These are phyloP conservation scores for Colletotrichum falcatum DNA, from an alignment of 2,329 filamentous ascomycete genomes.

Conservation along the genomic window DNA sequence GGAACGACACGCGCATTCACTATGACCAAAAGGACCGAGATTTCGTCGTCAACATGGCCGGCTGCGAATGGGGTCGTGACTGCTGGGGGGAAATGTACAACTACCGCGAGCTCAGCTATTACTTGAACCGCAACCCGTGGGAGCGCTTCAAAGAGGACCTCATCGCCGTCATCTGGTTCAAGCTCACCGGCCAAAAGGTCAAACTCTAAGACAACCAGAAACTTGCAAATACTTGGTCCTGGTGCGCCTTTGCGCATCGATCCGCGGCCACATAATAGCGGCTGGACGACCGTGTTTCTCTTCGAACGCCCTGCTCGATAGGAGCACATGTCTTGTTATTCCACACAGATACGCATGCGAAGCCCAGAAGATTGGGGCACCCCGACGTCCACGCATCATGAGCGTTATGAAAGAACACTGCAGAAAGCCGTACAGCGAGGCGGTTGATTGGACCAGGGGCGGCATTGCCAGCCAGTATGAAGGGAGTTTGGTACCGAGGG, in stretches of 20 bases:
- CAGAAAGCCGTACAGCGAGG: conserved; percentile 9
- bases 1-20: conserved; percentile 82
- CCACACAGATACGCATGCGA: conserved; percentile 35
- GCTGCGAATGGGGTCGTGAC: conserved; percentile 95
- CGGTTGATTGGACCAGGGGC: conserved; percentile 11
- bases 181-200: conserved; percentile 71
- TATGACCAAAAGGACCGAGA: conserved; percentile 88
- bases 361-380: conserved; percentile 15
- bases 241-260: conserved; percentile 30
- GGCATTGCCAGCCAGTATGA: conserved; percentile 19
- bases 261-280: conserved; percentile 31
- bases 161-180: conserved; percentile 70
- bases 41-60: conserved; percentile 98
- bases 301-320: conserved; percentile 34
- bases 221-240: conserved; percentile 13
- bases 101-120: conserved; percentile 91
- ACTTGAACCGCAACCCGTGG: conserved; percentile 86
- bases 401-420: conserved; percentile 32
- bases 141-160: conserved; percentile 79
- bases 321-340: conserved; percentile 34
- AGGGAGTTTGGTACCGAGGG: conserved; percentile 29
- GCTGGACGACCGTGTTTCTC: conserved; percentile 40
- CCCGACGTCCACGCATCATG: conserved; percentile 31
- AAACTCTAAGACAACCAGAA: conserved; percentile 57
- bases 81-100: conserved; percentile 99